Evolutionary conservation across 2,329 filamentous ascomycete genomes (phyloP).

Genomic region (Trichoderma afroharzianum): DNA sequence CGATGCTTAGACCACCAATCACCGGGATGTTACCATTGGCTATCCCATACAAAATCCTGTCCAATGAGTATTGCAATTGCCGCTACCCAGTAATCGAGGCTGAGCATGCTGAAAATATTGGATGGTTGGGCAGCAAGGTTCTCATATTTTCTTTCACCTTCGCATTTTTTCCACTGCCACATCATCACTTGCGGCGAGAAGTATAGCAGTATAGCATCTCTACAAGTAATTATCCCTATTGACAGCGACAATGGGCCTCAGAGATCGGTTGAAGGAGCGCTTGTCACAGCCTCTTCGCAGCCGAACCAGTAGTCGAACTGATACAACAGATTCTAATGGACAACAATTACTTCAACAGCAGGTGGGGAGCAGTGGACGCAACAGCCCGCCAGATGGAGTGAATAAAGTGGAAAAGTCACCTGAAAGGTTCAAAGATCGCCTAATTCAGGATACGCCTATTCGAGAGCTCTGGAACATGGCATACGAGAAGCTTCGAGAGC

Average conservation of each 20-base stretch:
- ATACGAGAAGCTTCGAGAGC: background rate
- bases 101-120: background rate
- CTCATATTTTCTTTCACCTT: background rate
- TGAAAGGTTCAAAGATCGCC: background rate
- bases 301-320: background rate
- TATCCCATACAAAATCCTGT: rapidly evolving
- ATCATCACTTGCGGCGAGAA: background rate
- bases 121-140: background rate
- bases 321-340: background rate
- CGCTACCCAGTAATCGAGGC: background rate
- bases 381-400: background rate
- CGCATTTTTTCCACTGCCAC: background rate
- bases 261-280: background rate
- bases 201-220: too few relatives aligned
- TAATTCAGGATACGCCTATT: rapidly evolving
- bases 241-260: background rate
- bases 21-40: background rate
- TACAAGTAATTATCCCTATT: background rate
- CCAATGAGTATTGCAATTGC: background rate
- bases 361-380: background rate
- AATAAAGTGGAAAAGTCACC: background rate
- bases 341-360: background rate
- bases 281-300: background rate
- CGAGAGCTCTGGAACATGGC: background rate
- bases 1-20: background rate